phyloP scores from a whole-genome alignment of 2,329 filamentous ascomycete genomes.

The Coniella lustricola region DNA sequence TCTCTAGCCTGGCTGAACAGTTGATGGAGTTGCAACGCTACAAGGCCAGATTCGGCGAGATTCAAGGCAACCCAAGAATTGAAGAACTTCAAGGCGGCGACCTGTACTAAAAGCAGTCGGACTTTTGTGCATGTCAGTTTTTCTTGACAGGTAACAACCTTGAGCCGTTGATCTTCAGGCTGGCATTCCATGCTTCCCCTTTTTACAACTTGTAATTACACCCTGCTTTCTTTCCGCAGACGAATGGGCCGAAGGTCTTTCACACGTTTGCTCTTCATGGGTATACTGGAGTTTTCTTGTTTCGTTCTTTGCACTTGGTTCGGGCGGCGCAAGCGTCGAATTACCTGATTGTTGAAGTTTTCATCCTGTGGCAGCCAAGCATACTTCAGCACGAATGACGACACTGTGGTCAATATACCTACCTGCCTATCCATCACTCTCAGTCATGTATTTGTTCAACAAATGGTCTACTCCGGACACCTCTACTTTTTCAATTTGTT shows the following conservation, averaged over 20 bases:
- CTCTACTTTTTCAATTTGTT: too few relatives aligned
- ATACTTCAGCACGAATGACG: slow-evolving; percentile 7
- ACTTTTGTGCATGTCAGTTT: background rate
- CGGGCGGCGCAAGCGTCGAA: slow-evolving; percentile 12
- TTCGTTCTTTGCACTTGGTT: slow-evolving; percentile 4
- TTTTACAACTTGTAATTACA: slow-evolving; percentile 13
- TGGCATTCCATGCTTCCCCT: background rate
- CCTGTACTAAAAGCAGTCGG: slow-evolving; percentile 25
- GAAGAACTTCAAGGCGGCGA: slow-evolving; percentile 26
- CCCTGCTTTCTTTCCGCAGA: background rate
- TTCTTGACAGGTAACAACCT: background rate
- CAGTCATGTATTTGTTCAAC: background rate
- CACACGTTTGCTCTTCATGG: background rate
- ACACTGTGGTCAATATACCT: background rate
- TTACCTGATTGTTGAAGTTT: slow-evolving; percentile 9
- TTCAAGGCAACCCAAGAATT: slow-evolving; percentile 24
- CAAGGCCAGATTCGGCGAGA: slow-evolving; percentile 44
- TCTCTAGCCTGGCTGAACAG: slow-evolving; percentile 54
- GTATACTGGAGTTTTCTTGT: background rate
- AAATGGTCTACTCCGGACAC: background rate
- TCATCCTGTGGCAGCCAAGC: background rate
- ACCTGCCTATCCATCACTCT: background rate
- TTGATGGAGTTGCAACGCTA: slow-evolving; percentile 58
- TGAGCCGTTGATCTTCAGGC: background rate
- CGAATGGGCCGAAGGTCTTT: too few relatives aligned